These are phyloP conservation scores for Miscanthus sacchariflorus DNA, from an alignment of 202 grass and related monocot species.

Conservation along the genomic window DNA sequence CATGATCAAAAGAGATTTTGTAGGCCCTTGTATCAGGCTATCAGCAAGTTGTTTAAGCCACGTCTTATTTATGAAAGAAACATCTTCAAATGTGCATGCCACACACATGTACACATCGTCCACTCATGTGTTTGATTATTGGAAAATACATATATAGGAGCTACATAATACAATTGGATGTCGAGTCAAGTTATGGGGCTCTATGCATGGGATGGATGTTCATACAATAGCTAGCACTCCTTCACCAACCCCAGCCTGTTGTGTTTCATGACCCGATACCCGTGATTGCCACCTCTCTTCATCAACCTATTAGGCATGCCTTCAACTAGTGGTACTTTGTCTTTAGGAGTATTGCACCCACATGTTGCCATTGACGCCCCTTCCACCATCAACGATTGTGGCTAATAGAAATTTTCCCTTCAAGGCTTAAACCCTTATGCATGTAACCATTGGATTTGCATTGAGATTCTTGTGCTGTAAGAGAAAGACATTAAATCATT, in stretches of 20 bases:
- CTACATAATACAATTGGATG: background rate
- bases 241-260: background rate
- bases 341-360: no score
- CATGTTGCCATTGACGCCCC: background rate
- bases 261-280: background rate
- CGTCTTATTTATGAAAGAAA: conserved; percentile 8
- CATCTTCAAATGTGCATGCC: conserved; percentile 7
- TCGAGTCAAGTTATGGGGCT: background rate
- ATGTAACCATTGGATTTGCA: background rate
- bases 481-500: background rate
- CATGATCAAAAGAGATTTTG: conserved; percentile 22
- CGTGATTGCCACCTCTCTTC: background rate
- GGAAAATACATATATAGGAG: background rate
- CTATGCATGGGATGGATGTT: background rate
- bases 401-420: background rate
- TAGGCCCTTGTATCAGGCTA: conserved; percentile 25
- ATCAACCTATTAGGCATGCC: background rate
- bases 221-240: background rate
- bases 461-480: background rate
- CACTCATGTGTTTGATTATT: conserved; percentile 9
- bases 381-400: background rate
- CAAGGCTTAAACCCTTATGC: background rate
- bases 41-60: background rate
- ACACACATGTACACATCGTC: background rate
- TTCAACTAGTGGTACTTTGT: background rate